Conservation (phyloP, 495 filamentous ascomycete genomes). For the Aspergillus ellipticus region DNA sequence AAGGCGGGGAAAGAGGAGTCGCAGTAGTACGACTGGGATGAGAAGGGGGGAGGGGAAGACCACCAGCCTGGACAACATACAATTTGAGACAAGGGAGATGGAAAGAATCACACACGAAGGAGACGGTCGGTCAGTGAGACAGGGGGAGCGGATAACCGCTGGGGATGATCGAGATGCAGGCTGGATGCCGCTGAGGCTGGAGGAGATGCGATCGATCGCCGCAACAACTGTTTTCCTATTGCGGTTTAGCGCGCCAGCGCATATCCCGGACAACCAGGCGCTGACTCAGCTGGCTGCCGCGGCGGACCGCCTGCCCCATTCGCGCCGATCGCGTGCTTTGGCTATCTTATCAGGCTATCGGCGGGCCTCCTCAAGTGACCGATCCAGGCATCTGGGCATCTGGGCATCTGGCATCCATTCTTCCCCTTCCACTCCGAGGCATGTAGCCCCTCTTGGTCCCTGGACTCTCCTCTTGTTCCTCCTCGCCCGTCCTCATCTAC, state of each 20-base stretch:
- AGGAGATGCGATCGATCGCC: slow-evolving; percentile 22
- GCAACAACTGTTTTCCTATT: slow-evolving; percentile 40
- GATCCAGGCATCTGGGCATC: too few relatives aligned
- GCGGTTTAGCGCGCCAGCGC: slow-evolving; percentile 36
- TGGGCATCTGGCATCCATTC: too few relatives aligned
- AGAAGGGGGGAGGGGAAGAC: background rate
- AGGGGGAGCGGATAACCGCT: slow-evolving; percentile 9
- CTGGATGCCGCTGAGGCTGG: slow-evolving; percentile 12
- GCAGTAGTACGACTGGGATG: background rate
- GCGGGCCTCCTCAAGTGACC: background rate
- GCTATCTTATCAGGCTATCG: slow-evolving; percentile 3
- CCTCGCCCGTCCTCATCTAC: background rate
- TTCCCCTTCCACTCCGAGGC: background rate
- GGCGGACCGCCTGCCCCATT: slow-evolving; percentile 24
- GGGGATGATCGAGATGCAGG: slow-evolving; percentile 6
- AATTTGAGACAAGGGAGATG: background rate
- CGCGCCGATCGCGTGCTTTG: slow-evolving; percentile 7
- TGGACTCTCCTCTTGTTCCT: background rate
- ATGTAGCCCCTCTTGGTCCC: background rate
- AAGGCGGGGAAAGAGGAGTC: background rate
- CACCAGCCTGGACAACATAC: background rate
- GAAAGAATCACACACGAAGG: background rate
- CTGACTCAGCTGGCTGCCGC: slow-evolving; percentile 19
- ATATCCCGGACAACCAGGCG: slow-evolving; percentile 44
- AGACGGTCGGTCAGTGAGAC: slow-evolving; percentile 13